Conservation (phyloP, 345 rosid genomes). For the Abelmoschus esculentus region DNA sequence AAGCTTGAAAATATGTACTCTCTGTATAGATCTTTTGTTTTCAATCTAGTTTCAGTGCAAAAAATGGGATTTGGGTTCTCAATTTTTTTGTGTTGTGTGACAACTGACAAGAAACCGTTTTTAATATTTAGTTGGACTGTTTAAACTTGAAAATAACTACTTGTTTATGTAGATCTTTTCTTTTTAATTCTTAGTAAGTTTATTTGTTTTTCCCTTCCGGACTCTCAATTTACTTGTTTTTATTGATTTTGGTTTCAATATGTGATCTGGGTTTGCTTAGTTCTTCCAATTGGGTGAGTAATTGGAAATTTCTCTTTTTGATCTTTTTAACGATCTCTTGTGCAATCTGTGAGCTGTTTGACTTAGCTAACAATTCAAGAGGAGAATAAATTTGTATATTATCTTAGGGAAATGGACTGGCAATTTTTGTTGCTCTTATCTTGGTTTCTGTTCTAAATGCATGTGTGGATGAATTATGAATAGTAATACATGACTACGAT, state of each 20-base stretch:
- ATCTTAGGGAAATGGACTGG: background rate
- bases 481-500: background rate
- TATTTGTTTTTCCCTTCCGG: too few species aligned
- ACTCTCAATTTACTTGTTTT: background rate
- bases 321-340: background rate
- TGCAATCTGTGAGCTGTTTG: background rate
- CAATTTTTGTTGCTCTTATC: background rate
- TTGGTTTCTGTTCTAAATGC: background rate
- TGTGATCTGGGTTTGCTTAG: conserved; percentile 19
- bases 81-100: background rate
- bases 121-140: background rate
- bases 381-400: background rate
- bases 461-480: background rate
- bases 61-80: background rate
- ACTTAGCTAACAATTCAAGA: background rate
- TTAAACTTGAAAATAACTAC: background rate
- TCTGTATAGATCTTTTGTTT: background rate
- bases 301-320: background rate
- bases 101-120: background rate
- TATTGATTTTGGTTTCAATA: conserved; percentile 7
- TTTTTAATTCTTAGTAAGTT: too few species aligned
- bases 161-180: background rate
- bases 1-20: background rate
- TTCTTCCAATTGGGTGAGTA: conserved; percentile 7
- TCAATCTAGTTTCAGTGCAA: background rate